phyloP scores from a whole-genome alignment of 352 stramenopile species.

The Globisporangium nodosum region DNA sequence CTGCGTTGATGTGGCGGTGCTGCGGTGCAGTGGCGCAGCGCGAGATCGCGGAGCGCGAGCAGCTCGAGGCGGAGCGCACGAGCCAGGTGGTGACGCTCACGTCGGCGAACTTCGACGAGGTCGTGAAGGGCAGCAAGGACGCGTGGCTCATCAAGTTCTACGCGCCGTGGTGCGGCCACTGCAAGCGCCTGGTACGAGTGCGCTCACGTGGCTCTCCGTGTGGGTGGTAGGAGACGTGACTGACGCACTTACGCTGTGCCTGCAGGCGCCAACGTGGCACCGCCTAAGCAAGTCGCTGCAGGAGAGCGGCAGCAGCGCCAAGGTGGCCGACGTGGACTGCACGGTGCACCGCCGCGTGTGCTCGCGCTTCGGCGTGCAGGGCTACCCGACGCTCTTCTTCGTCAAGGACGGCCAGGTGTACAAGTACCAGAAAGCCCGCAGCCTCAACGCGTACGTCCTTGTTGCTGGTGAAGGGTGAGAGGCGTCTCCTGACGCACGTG shows the following conservation, averaged over 20 bases:
- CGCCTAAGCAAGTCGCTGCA: slow-evolving; percentile 63
- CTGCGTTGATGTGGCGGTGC: neutral
- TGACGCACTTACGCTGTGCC: neutral
- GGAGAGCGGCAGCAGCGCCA: slow-evolving; percentile 50
- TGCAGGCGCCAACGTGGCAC: slow-evolving; percentile 55
- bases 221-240: neutral
- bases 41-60: slow-evolving; percentile 33
- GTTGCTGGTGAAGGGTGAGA: neutral
- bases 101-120: slow-evolving; percentile 44
- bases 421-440: slow-evolving; percentile 69
- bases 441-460: slow-evolving; percentile 35
- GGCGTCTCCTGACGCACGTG: no score
- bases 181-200: slow-evolving; percentile 63
- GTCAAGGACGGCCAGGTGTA: slow-evolving; percentile 70
- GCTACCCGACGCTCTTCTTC: slow-evolving; percentile 77
- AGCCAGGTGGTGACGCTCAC: slow-evolving; percentile 49
- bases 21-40: slow-evolving; percentile 24
- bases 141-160: slow-evolving; percentile 84
- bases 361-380: slow-evolving; percentile 76
- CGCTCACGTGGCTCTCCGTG: neutral
- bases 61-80: slow-evolving; percentile 43
- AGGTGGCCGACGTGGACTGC: slow-evolving; percentile 64
- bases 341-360: slow-evolving; percentile 77
- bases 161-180: slow-evolving; percentile 73
- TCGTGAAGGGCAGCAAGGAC: slow-evolving; percentile 53